Evolutionary conservation across 139 green algal genomes (phyloP).

Genomic region (Asterochloris erici): DNA sequence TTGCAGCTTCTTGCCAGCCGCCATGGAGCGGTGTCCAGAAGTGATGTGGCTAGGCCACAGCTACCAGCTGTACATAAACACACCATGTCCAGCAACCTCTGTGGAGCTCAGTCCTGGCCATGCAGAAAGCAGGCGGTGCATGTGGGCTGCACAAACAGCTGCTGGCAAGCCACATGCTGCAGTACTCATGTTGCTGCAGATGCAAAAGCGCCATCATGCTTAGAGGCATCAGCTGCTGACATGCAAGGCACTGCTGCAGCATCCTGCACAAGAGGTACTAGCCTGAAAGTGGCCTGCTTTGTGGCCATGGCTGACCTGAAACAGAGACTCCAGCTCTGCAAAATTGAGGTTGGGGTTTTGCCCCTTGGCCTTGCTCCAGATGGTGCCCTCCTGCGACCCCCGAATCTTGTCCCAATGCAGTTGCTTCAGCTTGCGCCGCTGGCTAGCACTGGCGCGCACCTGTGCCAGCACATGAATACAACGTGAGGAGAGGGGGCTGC

Average conservation of each 20-base stretch:
- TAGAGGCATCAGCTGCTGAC: no score
- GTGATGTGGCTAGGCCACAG: neutral
- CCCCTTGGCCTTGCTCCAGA: conserved; percentile 51
- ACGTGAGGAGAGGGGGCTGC: no score
- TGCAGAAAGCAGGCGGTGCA: no score
- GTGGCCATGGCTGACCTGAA: conserved; percentile 27
- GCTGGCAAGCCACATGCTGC: no score
- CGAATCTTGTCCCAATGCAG: conserved; percentile 86
- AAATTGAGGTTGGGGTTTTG: conserved; percentile 43
- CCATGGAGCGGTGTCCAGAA: neutral
- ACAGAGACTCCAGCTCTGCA: conserved; percentile 63
- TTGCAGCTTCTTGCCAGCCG: no score
- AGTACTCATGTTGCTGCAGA: no score
- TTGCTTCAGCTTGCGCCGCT: conserved; percentile 66
- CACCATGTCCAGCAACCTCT: no score
- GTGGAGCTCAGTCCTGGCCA: no score
- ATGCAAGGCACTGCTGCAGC: no score
- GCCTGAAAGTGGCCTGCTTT: neutral
- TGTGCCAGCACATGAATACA: neutral
- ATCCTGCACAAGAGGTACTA: neutral
- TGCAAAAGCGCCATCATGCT: no score
- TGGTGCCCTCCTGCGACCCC: conserved; percentile 40
- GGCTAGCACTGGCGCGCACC: conserved; percentile 32
- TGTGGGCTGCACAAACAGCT: no score
- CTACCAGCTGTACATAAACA: neutral